phyloP scores from a whole-genome alignment of 2,329 filamentous ascomycete species.

The Aspergillus niger region DNA sequence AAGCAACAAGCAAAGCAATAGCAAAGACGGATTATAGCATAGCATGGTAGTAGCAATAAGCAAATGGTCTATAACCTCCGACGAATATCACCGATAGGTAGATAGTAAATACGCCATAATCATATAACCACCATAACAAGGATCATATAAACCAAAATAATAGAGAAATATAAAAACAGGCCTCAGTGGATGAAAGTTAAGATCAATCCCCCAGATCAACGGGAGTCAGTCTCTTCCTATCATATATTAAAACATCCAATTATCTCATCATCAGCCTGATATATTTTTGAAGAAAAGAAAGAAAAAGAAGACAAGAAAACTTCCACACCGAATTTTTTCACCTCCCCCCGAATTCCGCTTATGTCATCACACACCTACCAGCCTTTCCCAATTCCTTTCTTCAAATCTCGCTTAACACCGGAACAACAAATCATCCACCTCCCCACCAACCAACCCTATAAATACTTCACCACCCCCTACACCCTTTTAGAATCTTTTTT shows the following conservation, averaged over 20 bases:
- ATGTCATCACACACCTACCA: background rate
- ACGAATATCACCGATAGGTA: background rate
- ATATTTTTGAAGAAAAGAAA: conserved; percentile 20
- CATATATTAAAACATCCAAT: conserved; percentile 40
- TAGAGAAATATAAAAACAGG: conserved; percentile 23
- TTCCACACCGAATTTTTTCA: background rate
- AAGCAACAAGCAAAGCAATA: background rate
- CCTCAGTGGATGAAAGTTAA: conserved; percentile 47
- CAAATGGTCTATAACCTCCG: background rate
- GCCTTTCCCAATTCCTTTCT: background rate
- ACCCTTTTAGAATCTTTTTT: conserved; percentile 38
- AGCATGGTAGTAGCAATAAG: background rate
- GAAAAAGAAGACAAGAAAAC: conserved; percentile 11
- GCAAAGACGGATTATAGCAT: too few relatives aligned
- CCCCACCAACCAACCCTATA: conserved; percentile 25
- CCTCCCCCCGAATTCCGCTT: conserved; percentile 9
- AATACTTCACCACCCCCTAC: conserved; percentile 18
- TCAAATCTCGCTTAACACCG: background rate
- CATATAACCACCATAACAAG: background rate
- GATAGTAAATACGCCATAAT: background rate
- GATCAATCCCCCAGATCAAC: conserved; percentile 40
- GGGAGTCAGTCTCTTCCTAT: conserved; percentile 54
- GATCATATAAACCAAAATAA: conserved; percentile 9
- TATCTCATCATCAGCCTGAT: conserved; percentile 47
- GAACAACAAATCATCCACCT: conserved; percentile 15